A percentile compares a stretch with the other conserved stretches of the same genome.
These are phyloP conservation scores for Ichthyophthirius multifiliis DNA, from an alignment of 169 alveolate species.

Conservation along the genomic window DNA sequence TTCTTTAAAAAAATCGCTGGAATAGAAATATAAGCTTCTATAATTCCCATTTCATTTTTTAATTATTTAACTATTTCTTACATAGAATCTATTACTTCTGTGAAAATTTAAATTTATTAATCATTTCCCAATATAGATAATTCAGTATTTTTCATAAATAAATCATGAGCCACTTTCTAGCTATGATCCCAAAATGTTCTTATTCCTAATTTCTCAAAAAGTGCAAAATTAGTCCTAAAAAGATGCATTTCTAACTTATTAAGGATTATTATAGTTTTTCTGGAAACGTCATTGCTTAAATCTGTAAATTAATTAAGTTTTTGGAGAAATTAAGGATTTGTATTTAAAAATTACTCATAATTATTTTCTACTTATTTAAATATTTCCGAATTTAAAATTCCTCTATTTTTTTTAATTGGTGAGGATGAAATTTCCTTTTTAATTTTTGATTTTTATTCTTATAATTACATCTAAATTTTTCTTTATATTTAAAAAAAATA, in stretches of 20 bases:
- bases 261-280: not conserved
- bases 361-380: not conserved
- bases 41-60: constrained; percentile 31
- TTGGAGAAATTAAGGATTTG: not conserved
- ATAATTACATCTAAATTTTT: not conserved
- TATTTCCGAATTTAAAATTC: not conserved
- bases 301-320: not conserved
- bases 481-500: not conserved
- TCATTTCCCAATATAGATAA: constrained; percentile 24
- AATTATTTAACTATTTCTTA: constrained; percentile 1
- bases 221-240: not conserved
- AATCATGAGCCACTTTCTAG: constrained; percentile 8
- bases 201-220: constrained; percentile 1
- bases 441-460: too few relatives aligned
- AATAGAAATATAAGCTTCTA: constrained; percentile 23
- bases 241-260: constrained; percentile 10
- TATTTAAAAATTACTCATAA: not conserved
- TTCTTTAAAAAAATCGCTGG: constrained; percentile 39
- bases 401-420: not conserved
- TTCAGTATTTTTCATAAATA: constrained; percentile 20
- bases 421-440: not conserved
- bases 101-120: not conserved
- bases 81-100: constrained; percentile 3
- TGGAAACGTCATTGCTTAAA: not conserved
- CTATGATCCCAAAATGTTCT: constrained; percentile 10